phyloP scores from a whole-genome alignment of 169 alveolate species.

The Plasmodium vinckei region DNA sequence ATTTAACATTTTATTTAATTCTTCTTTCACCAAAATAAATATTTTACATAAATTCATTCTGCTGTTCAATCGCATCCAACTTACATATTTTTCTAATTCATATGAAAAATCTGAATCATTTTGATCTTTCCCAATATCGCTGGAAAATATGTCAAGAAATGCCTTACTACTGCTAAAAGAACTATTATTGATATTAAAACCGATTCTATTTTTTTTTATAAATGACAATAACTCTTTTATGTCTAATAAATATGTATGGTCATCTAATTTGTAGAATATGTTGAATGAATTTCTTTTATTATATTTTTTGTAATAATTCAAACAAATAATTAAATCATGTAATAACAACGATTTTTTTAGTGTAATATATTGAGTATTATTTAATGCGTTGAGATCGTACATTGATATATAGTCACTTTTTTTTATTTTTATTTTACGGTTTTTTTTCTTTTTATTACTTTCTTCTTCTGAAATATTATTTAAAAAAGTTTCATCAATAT shows the following conservation, averaged over 20 bases:
- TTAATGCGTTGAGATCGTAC: not conserved
- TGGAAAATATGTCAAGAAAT: constrained; percentile 60
- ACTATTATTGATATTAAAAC: not conserved
- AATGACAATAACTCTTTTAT: constrained; percentile 20
- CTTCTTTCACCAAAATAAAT: constrained; percentile 12
- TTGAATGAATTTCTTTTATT: not conserved
- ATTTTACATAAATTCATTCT: constrained; percentile 64
- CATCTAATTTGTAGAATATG: constrained; percentile 58
- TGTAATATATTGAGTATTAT: constrained; percentile 15
- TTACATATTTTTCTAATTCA: constrained; percentile 67
- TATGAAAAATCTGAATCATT: constrained; percentile 19
- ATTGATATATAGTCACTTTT: not conserved
- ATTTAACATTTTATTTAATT: constrained; percentile 51
- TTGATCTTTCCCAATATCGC: constrained; percentile 46
- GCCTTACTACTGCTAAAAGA: not conserved
- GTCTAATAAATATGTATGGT: constrained; percentile 52
- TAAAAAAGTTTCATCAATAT: not conserved
- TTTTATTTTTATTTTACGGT: constrained; percentile 8
- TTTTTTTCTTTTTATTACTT: not conserved
- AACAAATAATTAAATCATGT: constrained; percentile 62
- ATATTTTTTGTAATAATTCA: constrained; percentile 38
- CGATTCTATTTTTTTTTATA: constrained; percentile 13
- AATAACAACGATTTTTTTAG: constrained; percentile 43
- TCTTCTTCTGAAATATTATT: not conserved
- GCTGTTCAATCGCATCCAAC: constrained; percentile 74